These are phyloP conservation scores for Silene latifolia DNA, from an alignment of 148 eudicot genomes.

Conservation along the genomic window DNA sequence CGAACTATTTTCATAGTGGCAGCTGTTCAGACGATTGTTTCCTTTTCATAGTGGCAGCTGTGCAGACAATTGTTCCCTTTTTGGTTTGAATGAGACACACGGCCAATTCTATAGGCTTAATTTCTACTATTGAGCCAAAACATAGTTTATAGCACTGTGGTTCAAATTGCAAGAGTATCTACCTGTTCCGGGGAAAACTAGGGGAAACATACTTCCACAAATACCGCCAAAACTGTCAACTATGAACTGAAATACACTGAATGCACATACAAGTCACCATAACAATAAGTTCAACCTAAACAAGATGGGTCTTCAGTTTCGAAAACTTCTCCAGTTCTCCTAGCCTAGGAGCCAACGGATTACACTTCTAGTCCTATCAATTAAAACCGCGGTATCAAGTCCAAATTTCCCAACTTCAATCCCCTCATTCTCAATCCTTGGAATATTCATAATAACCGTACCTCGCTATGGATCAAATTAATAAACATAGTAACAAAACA, in stretches of 20 bases:
- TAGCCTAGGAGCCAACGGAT: neutral
- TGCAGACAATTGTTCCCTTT: neutral
- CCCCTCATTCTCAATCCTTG: neutral
- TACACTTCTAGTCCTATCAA: neutral
- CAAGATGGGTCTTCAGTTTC: conserved; percentile 11
- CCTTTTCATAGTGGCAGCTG: neutral
- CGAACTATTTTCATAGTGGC: neutral
- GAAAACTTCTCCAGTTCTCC: neutral
- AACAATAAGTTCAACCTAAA: neutral
- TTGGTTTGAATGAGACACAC: neutral
- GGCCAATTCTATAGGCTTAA: neutral
- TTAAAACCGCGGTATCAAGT: neutral
- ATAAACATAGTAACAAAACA: too few relatives aligned
- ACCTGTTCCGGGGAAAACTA: neutral
- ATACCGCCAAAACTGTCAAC: neutral
- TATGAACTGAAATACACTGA: conserved; percentile 7
- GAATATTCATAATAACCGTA: too few relatives aligned
- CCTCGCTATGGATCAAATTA: too few relatives aligned
- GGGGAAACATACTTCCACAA: neutral
- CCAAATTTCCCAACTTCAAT: neutral
- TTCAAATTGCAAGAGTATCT: conserved; percentile 2
- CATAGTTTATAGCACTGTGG: neutral
- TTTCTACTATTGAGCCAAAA: neutral
- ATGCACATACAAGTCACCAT: neutral
- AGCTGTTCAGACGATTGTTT: too few relatives aligned